A percentile compares a stretch with the other conserved stretches of the same genome.
Evolutionary conservation across 331 rosid genomes (phyloP).

Genomic region (Malus hybrid): DNA sequence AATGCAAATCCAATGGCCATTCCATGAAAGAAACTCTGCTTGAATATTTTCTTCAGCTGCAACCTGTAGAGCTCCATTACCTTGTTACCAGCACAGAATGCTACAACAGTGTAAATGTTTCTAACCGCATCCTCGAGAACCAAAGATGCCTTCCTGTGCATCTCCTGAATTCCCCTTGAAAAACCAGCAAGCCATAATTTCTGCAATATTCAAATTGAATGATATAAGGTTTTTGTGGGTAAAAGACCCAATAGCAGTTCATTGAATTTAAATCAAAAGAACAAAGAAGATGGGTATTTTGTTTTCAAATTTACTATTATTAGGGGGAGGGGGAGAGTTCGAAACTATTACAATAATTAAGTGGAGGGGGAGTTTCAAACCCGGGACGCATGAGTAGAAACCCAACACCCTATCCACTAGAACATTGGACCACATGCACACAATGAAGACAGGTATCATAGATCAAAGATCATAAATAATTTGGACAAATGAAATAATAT

Average conservation of each 20-base stretch:
- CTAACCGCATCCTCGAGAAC: conserved; percentile 99
- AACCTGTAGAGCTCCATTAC: conserved; percentile 96
- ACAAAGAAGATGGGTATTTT: not conserved
- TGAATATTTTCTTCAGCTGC: conserved; percentile 84
- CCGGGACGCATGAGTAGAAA: no score
- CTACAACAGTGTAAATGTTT: conserved; percentile 97
- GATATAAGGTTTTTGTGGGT: not conserved
- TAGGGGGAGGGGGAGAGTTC: no score
- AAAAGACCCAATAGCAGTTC: not conserved
- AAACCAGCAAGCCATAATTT: conserved; percentile 99
- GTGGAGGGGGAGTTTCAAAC: no score
- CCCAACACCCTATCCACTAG: no score
- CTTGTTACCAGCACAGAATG: conserved; percentile 98
- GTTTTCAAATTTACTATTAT: no score
- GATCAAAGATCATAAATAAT: not conserved
- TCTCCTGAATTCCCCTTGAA: conserved; percentile 99
- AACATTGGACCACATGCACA: no score
- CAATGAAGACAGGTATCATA: not conserved
- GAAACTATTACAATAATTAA: no score
- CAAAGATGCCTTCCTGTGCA: conserved; percentile 98
- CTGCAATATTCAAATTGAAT: conserved; percentile 43
- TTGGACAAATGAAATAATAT: not conserved
- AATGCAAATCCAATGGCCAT: conserved; percentile 95
- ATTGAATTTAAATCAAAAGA: not conserved
- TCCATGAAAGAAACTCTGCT: conserved; percentile 92